A percentile compares a stretch with the other conserved stretches of the same genome.
Conservation (phyloP, 176 grass and related monocot species). For the Microstegium vimineum region DNA sequence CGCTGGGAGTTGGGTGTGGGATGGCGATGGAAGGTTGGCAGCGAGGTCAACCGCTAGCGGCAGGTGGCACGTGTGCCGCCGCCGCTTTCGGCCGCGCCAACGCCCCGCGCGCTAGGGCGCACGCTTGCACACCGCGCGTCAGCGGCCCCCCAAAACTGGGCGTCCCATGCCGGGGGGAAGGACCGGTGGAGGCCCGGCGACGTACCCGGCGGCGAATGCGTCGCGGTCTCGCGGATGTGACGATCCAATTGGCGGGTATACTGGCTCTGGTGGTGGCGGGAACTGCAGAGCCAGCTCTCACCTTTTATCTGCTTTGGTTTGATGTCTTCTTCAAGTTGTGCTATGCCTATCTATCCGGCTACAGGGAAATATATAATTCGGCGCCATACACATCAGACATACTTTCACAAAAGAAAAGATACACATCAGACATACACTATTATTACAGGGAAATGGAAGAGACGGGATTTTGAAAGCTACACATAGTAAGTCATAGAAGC, state of each 20-base stretch:
- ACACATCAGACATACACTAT: background rate
- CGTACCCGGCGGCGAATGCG: background rate
- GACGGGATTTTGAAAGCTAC: background rate
- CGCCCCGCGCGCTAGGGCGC: slow-evolving; percentile 9
- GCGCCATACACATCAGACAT: too few species aligned
- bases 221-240: background rate
- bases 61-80: slow-evolving; percentile 34
- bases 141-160: too few species aligned
- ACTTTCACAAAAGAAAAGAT: too few species aligned
- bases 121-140: too few species aligned
- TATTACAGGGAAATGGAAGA: background rate
- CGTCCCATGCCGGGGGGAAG: too few species aligned
- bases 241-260: background rate
- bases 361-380: background rate
- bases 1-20: slow-evolving; percentile 3
- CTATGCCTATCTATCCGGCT: background rate
- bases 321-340: background rate
- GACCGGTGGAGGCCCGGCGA: too few species aligned
- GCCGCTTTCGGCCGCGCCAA: slow-evolving; percentile 37
- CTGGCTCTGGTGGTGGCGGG: background rate
- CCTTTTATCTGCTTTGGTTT: background rate
- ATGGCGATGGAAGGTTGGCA: background rate
- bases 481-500: background rate
- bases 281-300: background rate
- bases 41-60: slow-evolving; percentile 28